phyloP scores from a whole-genome alignment of 2,329 filamentous ascomycete species.

The Alternaria ethzedia region DNA sequence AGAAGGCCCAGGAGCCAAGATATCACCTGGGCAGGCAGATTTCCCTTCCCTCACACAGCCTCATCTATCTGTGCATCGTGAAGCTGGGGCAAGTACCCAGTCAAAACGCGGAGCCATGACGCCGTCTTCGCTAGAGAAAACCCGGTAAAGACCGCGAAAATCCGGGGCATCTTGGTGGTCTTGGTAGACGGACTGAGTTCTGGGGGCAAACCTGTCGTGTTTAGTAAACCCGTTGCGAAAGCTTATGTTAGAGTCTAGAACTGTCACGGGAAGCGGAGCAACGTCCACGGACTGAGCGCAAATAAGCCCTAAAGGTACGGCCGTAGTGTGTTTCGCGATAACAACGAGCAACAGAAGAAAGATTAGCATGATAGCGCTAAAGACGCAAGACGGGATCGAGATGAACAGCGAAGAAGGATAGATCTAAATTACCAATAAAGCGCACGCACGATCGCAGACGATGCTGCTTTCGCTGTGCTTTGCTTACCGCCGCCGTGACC shows the following conservation, averaged over 20 bases:
- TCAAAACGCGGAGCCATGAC: background rate
- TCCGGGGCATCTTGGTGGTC: background rate
- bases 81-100: background rate
- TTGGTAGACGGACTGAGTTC: background rate
- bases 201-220: background rate
- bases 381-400: background rate
- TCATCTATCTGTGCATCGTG: background rate
- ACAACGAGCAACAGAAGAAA: background rate
- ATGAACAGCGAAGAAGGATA: background rate
- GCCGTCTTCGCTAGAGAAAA: background rate
- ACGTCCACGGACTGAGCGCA: background rate
- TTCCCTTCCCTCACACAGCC: background rate
- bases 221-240: background rate
- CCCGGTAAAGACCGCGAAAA: background rate
- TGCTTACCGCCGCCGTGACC: background rate
- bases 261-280: background rate
- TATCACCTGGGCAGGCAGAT: background rate
- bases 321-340: background rate
- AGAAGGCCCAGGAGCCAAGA: background rate
- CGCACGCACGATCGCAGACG: background rate
- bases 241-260: background rate
- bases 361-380: background rate
- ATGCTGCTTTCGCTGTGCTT: constrained; percentile 2
- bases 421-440: constrained; percentile 5
- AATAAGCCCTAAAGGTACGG: background rate